Evolutionary conservation across 345 rosid species (phyloP), one percentile per base, ranked within the genome.

Genomic region (Draba incana): DNA sequence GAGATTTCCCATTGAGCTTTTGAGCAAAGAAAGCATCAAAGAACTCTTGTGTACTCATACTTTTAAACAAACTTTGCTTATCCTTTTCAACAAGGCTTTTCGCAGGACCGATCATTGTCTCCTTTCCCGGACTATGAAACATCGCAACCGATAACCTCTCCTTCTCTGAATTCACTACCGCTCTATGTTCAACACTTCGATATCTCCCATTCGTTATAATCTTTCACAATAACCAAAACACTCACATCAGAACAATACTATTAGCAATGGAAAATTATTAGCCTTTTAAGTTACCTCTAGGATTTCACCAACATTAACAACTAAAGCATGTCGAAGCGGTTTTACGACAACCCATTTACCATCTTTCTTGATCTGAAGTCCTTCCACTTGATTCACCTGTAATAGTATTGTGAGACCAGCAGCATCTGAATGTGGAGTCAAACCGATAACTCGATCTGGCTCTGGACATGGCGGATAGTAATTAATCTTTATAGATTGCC

Each of bases 111-210:
- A 84, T 52, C n/a, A 70, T 66, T 2, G 81, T 70, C 41, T 69
- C 78, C 47, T 50, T 62, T 5, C 48, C 66, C 0, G 83, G 73
- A 42, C 63, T 49, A 14, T 43, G 72, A 68, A 84, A 84, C 28
- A 81, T 64, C 4, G 85, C 87, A 42, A 84, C 52, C 3, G 87
- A 83, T 38, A 83, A 63, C 35, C 83, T 81, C 61, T 82, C 88
- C 46, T 61, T 79, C 4, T 57, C 74, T 0, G 70, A 42, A 28
- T 81, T 82, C 37, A 84, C 82, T 23, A 70, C 68, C 12, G 76
- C 87, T 8, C 85, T 66, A 66, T 81, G 85, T 73, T 81, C 87
- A 0, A 82, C 68, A 77, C 88, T 82, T 11, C 72, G 57, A 33
- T 80, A 84, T 6, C 35, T 57, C 53, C 92, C 81, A 37, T 82